Percentiles rank a stretch among this genome's conserved stretches.
Evolutionary conservation across 2,329 filamentous ascomycete genomes (phyloP).

Genomic region (Alternaria arbusti): DNA sequence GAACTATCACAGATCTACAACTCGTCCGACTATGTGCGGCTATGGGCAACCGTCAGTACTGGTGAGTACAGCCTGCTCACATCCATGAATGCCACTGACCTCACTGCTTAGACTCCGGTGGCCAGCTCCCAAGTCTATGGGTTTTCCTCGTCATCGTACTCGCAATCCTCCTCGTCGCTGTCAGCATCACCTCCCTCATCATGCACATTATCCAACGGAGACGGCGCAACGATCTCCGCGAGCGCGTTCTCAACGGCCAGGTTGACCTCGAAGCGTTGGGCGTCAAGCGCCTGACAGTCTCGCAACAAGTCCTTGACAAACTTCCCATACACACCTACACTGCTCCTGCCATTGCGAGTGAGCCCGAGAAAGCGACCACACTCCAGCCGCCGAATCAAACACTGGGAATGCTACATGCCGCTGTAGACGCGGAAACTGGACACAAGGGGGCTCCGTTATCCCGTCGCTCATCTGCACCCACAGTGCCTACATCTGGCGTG

Average conservation of each 20-base stretch:
- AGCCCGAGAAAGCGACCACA: conserved; percentile 24
- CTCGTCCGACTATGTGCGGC: conserved; percentile 54
- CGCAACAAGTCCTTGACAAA: conserved; percentile 70
- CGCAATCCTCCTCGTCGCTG: conserved; percentile 71
- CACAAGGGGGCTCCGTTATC: conserved; percentile 16
- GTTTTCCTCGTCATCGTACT: conserved; percentile 74
- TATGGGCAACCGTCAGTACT: conserved; percentile 59
- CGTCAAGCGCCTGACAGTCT: conserved; percentile 81
- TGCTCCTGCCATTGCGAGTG: conserved; percentile 2
- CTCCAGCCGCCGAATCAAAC: conserved; percentile 15
- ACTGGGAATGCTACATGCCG: conserved; percentile 13
- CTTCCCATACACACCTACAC: conserved; percentile 82
- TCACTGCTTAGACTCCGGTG: conserved; percentile 52
- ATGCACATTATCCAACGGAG: conserved; percentile 82
- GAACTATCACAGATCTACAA: conserved; percentile 48
- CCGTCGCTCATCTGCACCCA: conserved; percentile 29
- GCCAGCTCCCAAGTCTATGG: conserved; percentile 77
- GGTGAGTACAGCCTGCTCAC: conserved; percentile 36
- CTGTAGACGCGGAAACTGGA: conserved; percentile 22
- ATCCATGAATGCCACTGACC: conserved; percentile 9
- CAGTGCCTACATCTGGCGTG: conserved; percentile 9
- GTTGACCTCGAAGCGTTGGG: conserved; percentile 86
- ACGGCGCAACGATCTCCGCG: conserved; percentile 70
- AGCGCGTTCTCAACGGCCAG: conserved; percentile 76
- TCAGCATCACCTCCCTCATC: conserved; percentile 68